Evolutionary conservation across 768 basidiomycete genomes (phyloP).

Genomic region (Xanthoconium stramineum): DNA sequence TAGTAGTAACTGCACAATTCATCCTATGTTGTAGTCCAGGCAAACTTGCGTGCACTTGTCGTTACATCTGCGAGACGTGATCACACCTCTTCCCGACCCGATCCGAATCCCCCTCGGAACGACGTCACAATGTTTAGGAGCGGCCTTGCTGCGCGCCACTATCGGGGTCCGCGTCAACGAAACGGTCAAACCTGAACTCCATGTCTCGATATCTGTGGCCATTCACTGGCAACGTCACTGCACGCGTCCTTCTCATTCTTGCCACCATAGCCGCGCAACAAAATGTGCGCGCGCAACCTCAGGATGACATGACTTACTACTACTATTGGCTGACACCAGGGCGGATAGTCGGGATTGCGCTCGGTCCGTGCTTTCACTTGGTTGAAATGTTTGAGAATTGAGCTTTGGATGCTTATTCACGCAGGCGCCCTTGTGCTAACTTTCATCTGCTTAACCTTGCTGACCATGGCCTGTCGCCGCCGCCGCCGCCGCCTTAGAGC

Average conservation of each 20-base stretch:
- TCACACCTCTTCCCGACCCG: no score
- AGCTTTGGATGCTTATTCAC: neutral
- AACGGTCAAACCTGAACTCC: constrained; percentile 26
- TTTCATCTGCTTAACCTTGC: constrained; percentile 4
- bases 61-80: no score
- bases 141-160: no score
- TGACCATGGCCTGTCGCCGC: constrained; percentile 5
- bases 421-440: constrained; percentile 13
- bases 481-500: constrained; percentile 2
- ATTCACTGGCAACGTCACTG: neutral
- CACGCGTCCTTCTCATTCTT: neutral
- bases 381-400: neutral
- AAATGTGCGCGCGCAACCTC: constrained; percentile 14
- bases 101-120: no score
- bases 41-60: no score
- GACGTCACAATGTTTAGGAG: neutral
- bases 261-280: constrained; percentile 2
- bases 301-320: neutral
- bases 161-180: no score
- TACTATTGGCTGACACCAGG: constrained; percentile 23
- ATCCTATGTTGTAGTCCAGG: no score
- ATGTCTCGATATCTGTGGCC: neutral
- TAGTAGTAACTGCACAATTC: no score
- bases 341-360: constrained; percentile 23
- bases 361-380: constrained; percentile 20